Evolutionary conservation across 768 basidiomycete species (phyloP), one percentile per base, ranked within the genome.

Genomic region (Russula sp.): DNA sequence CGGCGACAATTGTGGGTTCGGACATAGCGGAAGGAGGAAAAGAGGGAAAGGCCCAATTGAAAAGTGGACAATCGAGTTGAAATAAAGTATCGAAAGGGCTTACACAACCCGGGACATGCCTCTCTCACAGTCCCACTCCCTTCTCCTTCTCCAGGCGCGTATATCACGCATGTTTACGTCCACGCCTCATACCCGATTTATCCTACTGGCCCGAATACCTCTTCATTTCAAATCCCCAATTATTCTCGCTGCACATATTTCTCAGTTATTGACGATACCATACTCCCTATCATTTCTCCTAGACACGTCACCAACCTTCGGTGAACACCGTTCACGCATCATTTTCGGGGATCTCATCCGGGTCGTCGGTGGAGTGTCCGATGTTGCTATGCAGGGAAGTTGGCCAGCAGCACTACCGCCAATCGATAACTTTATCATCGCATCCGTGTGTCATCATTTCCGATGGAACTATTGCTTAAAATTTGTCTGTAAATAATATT

Each of bases 161-260:
- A 38, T 64, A 59, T 53, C 16, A 7, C 57, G 57, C 61, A 61
- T 46, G 2, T 50, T 51, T 51, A 50, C 30, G 14, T 44, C 30
- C n/a, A 48, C 46, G 46, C 62, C 26, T 53, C 63, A 46, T 52
- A 59, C 44, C 52, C 63, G 57, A 64, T 64, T 64, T 54, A 54
- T 20, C 28, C 5, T 4, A 16, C 22, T 8, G 26, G 40, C n/a
- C 38, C 40, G 16, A 50, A 18, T 22, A 32, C 24, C 14, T 38
- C 5, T 42, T 48, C 22, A 36, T 32, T 42, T 30, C 24, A 62
- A 56, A 51, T 11, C 49, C 56, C 56, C 56, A 53, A 52, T 22
- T n/a, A 54, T 36, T 54, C 40, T 30, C 40, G 1, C 22, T n/a
- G 28, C 7, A 30, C 20, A 48, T 22, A n/a, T 9, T 44, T 46